Percentiles rank a stretch among this genome's conserved stretches.
Conservation (phyloP, 345 rosid species). For the Durio zibethinus region DNA sequence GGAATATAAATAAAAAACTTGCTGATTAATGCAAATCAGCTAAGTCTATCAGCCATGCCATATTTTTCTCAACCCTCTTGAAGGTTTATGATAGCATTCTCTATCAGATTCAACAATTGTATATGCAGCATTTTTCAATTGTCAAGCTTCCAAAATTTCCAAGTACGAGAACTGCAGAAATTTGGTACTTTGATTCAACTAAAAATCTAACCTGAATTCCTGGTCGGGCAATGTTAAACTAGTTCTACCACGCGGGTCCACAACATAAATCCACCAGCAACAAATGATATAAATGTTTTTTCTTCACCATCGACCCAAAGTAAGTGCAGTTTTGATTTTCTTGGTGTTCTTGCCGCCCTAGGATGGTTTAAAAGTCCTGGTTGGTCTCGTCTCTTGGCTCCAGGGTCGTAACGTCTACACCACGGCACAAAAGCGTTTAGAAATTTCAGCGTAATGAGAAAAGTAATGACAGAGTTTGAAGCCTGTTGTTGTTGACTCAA, state of each 20-base stretch:
- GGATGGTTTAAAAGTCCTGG: neutral
- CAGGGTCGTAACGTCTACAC: neutral
- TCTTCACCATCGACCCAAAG: neutral
- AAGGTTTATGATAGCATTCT: neutral
- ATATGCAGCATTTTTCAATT: neutral
- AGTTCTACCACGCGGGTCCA: neutral
- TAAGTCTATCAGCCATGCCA: neutral
- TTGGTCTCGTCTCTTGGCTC: neutral
- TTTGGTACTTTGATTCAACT: neutral
- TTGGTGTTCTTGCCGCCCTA: neutral
- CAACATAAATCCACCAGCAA: neutral
- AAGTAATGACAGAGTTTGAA: neutral
- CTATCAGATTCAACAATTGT: neutral
- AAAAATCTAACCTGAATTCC: neutral
- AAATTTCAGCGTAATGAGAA: neutral
- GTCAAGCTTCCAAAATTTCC: neutral
- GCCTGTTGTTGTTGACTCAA: neutral
- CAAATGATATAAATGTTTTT: no score
- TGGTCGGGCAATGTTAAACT: neutral
- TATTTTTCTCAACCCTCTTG: neutral
- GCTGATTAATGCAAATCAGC: neutral
- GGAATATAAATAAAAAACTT: neutral
- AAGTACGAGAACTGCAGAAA: neutral
- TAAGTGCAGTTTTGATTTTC: no score
- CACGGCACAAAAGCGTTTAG: neutral